These are phyloP conservation scores for Daphne laureola DNA, from an alignment of 441 rosid species.

Conservation along the genomic window DNA sequence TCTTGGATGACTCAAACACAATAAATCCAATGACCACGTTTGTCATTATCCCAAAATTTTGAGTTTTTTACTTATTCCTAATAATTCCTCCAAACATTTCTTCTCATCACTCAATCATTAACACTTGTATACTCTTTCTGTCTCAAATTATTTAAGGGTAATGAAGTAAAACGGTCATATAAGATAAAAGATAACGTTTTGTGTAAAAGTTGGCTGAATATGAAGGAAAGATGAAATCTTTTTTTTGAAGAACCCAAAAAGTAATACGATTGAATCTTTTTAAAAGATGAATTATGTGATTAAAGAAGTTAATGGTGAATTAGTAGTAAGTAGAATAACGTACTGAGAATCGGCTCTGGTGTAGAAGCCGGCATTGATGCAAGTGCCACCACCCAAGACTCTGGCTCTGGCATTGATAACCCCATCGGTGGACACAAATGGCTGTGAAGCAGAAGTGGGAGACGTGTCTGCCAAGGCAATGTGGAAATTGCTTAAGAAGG, in stretches of 20 bases:
- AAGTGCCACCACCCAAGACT: conserved; percentile 81
- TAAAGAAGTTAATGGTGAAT: too few relatives aligned
- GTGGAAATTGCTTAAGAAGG: conserved; percentile 69
- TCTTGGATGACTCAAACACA: not conserved
- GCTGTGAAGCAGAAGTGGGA: conserved; percentile 65
- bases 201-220: too few relatives aligned
- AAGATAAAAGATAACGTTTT: too few relatives aligned
- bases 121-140: too few relatives aligned
- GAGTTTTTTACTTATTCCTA: conserved; percentile 1
- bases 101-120: not conserved
- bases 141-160: too few relatives aligned
- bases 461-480: conserved; percentile 66
- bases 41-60: not conserved
- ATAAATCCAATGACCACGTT: not conserved
- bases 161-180: too few relatives aligned
- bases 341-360: conserved; percentile 70
- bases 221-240: too few relatives aligned
- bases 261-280: too few relatives aligned
- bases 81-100: not conserved
- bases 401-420: conserved; percentile 78
- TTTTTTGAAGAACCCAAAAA: too few relatives aligned
- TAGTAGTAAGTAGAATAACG: too few relatives aligned
- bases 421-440: conserved; percentile 76
- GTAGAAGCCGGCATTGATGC: conserved; percentile 94
- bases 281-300: too few relatives aligned